These are phyloP conservation scores for Paragyromitra xinjiangensis DNA, from an alignment of 495 filamentous ascomycete species.

Conservation along the genomic window DNA sequence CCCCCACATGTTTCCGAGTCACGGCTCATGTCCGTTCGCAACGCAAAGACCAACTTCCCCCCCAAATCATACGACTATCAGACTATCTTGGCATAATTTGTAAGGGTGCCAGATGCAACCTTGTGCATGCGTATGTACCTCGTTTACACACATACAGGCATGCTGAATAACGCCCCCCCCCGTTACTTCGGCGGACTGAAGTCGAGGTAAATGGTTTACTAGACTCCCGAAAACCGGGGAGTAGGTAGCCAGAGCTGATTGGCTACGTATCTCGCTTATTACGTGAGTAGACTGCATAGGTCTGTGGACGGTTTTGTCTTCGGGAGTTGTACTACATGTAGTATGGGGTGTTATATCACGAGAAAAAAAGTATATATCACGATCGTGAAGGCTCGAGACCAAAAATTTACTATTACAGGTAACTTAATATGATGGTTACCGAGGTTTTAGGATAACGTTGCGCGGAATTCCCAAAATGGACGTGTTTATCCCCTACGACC, in stretches of 20 bases:
- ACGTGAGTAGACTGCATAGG: background rate
- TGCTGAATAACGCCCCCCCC: background rate
- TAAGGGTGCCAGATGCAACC: background rate
- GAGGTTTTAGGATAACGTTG: background rate
- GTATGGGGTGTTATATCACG: background rate
- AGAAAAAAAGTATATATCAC: background rate
- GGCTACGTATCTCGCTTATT: slow-evolving; percentile 23
- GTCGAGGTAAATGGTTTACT: background rate
- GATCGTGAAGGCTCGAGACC: background rate
- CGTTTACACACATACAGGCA: slow-evolving; percentile 10
- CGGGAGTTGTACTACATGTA: background rate
- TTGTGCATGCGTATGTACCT: slow-evolving; percentile 1
- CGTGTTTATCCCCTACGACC: background rate
- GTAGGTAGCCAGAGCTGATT: slow-evolving; percentile 21
- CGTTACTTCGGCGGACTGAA: slow-evolving; percentile 6
- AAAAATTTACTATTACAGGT: background rate
- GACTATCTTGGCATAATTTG: background rate
- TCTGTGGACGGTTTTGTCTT: background rate
- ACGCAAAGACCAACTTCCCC: slow-evolving; percentile 5
- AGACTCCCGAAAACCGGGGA: slow-evolving; percentile 31
- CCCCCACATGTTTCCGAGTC: background rate
- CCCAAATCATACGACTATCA: slow-evolving; percentile 12
- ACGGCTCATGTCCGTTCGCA: slow-evolving; percentile 6
- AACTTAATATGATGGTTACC: background rate
- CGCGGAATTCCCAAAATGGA: background rate